Conservation (phyloP, 495 filamentous ascomycete genomes). For the Daldinia concentrica region DNA sequence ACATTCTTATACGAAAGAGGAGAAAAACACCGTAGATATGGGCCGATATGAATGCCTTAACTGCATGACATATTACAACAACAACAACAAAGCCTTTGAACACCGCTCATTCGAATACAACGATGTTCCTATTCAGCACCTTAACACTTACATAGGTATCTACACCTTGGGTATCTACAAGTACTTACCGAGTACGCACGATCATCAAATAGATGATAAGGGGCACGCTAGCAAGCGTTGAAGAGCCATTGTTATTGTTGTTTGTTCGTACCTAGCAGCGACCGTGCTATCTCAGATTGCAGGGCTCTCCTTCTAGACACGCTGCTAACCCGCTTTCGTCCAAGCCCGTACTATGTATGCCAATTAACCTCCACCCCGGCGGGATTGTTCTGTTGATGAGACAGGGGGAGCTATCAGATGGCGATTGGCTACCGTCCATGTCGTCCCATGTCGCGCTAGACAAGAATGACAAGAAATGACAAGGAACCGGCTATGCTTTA, state of each 20-base stretch:
- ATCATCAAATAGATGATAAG: conserved; percentile 1
- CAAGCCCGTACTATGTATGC: conserved; percentile 25
- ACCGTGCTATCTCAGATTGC: conserved; percentile 34
- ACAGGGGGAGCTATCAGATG: conserved; percentile 30
- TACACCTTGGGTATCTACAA: not conserved
- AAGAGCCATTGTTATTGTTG: conserved; percentile 24
- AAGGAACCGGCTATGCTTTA: conserved; percentile 38
- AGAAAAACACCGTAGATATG: conserved; percentile 27
- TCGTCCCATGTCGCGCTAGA: conserved; percentile 49
- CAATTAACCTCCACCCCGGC: conserved; percentile 29
- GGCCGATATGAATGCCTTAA: conserved; percentile 28
- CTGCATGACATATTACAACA: conserved; percentile 33
- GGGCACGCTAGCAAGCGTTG: conserved; percentile 21
- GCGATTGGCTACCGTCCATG: conserved; percentile 47
- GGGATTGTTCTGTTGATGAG: conserved; percentile 48
- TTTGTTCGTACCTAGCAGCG: conserved; percentile 32
- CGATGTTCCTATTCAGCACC: not conserved
- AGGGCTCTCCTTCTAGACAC: conserved; percentile 16
- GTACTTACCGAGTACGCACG: not conserved
- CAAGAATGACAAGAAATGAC: conserved; percentile 45
- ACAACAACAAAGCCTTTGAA: not conserved
- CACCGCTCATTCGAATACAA: conserved; percentile 26
- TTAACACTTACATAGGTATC: not conserved
- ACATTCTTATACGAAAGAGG: conserved; percentile 4
- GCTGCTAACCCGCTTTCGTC: conserved; percentile 32